Evolutionary conservation across 192 early-diverging fungal genomes (phyloP).

Genomic region (Cladochytrium replicatum): DNA sequence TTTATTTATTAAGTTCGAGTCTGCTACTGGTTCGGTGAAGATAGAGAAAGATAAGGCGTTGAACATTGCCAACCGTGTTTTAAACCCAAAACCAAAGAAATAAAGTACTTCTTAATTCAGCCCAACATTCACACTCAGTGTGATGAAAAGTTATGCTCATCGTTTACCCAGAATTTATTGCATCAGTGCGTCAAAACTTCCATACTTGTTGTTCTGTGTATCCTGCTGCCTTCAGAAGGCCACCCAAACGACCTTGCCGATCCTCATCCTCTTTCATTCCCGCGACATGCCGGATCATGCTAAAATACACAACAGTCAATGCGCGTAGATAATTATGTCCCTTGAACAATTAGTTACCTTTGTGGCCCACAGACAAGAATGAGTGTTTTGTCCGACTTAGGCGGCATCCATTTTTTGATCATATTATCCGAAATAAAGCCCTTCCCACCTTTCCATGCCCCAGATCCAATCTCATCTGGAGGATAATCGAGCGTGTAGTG

Average conservation of each 20-base stretch:
- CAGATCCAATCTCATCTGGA: neutral
- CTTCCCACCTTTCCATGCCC: constrained; percentile 36
- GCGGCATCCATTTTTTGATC: constrained; percentile 30
- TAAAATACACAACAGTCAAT: constrained; percentile 6
- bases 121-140: too few relatives aligned
- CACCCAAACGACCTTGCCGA: constrained; percentile 68
- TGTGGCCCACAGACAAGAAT: constrained; percentile 49
- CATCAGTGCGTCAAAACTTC: constrained; percentile 79
- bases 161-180: too few relatives aligned
- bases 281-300: constrained; percentile 25
- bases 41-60: too few relatives aligned
- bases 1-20: too few relatives aligned
- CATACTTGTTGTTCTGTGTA: constrained; percentile 62
- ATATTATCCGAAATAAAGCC: constrained; percentile 34
- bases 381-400: constrained; percentile 41
- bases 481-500: constrained; percentile 54
- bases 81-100: too few relatives aligned
- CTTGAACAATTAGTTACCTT: constrained; percentile 27
- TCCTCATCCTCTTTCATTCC: constrained; percentile 27
- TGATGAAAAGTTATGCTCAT: too few relatives aligned
- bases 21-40: too few relatives aligned
- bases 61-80: too few relatives aligned
- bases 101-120: too few relatives aligned
- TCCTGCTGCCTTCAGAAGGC: constrained; percentile 74
- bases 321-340: neutral